Percentiles rank a stretch among this genome's conserved stretches.
Conservation (phyloP, 257 asterid genomes). For the Asclepias syriaca region DNA sequence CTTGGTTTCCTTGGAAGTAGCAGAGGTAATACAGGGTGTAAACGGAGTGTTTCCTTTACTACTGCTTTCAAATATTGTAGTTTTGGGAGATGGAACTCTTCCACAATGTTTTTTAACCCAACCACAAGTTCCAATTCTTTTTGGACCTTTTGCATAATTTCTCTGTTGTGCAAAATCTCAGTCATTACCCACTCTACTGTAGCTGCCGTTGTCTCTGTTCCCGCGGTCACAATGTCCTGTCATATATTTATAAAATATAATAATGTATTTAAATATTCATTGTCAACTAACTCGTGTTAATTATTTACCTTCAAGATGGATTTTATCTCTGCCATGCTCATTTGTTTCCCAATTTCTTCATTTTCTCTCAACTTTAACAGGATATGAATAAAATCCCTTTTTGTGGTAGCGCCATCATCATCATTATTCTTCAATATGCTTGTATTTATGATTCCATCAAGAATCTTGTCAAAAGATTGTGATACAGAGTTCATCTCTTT, state of each 20-base stretch:
- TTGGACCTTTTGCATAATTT: conserved; percentile 7
- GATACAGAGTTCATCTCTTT: conserved; percentile 19
- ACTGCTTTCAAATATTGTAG: conserved; percentile 14
- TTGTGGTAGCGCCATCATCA: neutral
- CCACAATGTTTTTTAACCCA: too few species aligned
- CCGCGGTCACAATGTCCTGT: conserved; percentile 26
- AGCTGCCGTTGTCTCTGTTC: conserved; percentile 19
- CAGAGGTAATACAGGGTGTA: neutral
- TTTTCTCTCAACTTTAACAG: conserved; percentile 13
- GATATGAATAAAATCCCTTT: conserved; percentile 26
- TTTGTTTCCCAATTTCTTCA: conserved; percentile 15
- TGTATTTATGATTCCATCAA: neutral
- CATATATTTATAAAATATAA: neutral
- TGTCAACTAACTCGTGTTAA: too few species aligned
- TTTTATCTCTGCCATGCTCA: conserved; percentile 17
- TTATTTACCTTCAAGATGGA: conserved; percentile 30
- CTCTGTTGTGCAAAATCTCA: conserved; percentile 22
- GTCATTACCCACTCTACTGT: conserved; percentile 27
- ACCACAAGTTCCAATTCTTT: too few species aligned
- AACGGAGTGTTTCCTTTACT: conserved; percentile 28
- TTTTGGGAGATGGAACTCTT: too few species aligned
- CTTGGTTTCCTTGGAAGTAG: conserved; percentile 14
- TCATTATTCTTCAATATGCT: neutral
- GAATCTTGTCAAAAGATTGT: conserved; percentile 3
- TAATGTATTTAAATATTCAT: too few species aligned